These are phyloP conservation scores for Naganishia sp. DNA, from an alignment of 1,284 basidiomycete species.

Conservation along the genomic window DNA sequence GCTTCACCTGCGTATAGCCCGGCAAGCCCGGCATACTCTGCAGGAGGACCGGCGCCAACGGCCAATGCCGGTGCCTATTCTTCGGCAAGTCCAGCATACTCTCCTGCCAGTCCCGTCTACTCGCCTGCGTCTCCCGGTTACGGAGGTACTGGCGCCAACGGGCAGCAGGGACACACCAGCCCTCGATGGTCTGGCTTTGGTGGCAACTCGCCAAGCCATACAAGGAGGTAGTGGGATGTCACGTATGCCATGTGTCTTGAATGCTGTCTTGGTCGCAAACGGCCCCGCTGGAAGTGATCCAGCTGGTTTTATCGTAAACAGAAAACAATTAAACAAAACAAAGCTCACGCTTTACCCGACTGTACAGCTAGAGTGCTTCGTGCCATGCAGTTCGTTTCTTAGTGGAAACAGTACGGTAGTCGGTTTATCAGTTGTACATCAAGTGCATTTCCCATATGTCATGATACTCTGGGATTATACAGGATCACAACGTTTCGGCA, in stretches of 20 bases:
- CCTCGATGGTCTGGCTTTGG: conserved; percentile 27
- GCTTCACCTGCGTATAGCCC: conserved; percentile 78
- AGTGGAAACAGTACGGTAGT: background rate
- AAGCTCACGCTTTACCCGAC: conserved; percentile 1
- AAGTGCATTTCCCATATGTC: conserved; percentile 9
- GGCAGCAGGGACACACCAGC: conserved; percentile 18
- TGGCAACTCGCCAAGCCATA: conserved; percentile 29
- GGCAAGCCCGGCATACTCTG: conserved; percentile 80
- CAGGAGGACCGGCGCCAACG: conserved; percentile 63
- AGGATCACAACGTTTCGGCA: too few species aligned
- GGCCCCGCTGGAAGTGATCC: background rate
- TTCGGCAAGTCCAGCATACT: conserved; percentile 59
- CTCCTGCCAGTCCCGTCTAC: conserved; percentile 75
- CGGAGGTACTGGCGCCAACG: conserved; percentile 29
- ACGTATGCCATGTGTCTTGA: background rate
- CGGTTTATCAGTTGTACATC: conserved; percentile 17
- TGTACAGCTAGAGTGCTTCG: conserved; percentile 22
- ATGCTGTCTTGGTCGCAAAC: background rate
- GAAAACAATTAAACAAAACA: conserved; percentile 14
- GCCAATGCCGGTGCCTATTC: conserved; percentile 31
- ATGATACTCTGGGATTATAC: background rate
- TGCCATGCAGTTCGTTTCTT: conserved; percentile 1
- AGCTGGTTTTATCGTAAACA: background rate
- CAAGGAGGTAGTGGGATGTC: conserved; percentile 9
- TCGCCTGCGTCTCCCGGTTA: conserved; percentile 76